Base-by-base conservation (phyloP, 192 early-diverging fungal species). In the Linnemannia zychae region DNA sequence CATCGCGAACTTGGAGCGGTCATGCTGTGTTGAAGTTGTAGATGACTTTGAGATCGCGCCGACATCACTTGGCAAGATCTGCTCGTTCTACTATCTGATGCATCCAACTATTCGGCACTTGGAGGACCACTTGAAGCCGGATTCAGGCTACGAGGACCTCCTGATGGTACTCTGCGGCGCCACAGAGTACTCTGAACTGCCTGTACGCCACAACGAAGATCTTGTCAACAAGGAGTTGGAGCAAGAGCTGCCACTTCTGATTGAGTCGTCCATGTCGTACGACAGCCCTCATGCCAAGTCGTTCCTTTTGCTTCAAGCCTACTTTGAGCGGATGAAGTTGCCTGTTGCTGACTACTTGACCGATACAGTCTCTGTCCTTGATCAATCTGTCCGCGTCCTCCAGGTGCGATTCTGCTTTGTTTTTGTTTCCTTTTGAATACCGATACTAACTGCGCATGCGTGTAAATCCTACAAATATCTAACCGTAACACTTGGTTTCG, bases 181-280 rank as follows among this genome's bases (percentile, higher is more conserved):
- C 0, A 89, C 92, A 3, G 98, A 99, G 79, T 99, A 96, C 90
- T 90, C 92, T 16, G 97, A 99, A 78, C 84, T 98, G 24, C 97
- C 98, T 0, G 97, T 99, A 7, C 92, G 98, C 2, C 97, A 98
- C 81, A 97, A 98, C 83, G 99, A 99, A 77, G 97, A 99, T 84
- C 70, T 96, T 52, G 87, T 97, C 68, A 98, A 99, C 89, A 90
- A 90, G 46, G 95, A 96, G 67, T 88, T 99, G 20, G 96, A 96
- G 76, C 90, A 91, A 40, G 78, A 90, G 37, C 81, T 98, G 22
- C 96, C 95, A 1, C 90, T 93, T 74, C 83, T 93, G 7, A 90
- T 97, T 16, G 87, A 89, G 20, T 79, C 86, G 17, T 84, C 88
- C n/a, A 86, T 79, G 72, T 90, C 91, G 5, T 98, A 95, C 81